These are phyloP conservation scores for Verbascum thapsus DNA, from an alignment of 257 asterid genomes.

Conservation along the genomic window DNA sequence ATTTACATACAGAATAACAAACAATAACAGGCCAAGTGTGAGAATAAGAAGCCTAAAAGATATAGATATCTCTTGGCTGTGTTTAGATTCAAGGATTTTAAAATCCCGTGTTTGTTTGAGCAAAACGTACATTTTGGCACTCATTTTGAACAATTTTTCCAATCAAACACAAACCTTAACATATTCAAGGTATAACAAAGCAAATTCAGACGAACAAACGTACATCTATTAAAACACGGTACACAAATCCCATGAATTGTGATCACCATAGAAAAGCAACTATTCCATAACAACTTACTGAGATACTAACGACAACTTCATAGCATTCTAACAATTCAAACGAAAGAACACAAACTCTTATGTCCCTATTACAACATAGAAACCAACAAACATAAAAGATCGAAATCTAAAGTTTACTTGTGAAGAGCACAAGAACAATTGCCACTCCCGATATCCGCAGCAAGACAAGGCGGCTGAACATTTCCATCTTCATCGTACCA, in stretches of 20 bases:
- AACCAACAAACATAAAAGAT: conserved; percentile 1
- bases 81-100: no score
- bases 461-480: conserved; percentile 75
- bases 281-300: not conserved
- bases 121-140: no score
- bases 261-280: no score
- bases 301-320: not conserved
- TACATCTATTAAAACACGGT: no score
- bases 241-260: no score
- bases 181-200: no score
- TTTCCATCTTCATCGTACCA: conserved; percentile 73
- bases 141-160: no score
- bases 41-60: no score
- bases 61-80: no score
- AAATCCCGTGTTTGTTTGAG: no score
- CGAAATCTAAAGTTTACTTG: conserved; percentile 37
- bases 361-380: conserved; percentile 13
- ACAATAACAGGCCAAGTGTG: not conserved
- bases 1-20: conserved; percentile 21
- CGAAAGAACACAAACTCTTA: not conserved
- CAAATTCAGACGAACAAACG: no score
- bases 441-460: conserved; percentile 66
- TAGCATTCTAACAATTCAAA: conserved; percentile 15
- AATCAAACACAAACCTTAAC: no score
- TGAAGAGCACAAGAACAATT: conserved; percentile 61